phyloP scores from a whole-genome alignment of 768 basidiomycete species.

The Kwoniella sp. region DNA sequence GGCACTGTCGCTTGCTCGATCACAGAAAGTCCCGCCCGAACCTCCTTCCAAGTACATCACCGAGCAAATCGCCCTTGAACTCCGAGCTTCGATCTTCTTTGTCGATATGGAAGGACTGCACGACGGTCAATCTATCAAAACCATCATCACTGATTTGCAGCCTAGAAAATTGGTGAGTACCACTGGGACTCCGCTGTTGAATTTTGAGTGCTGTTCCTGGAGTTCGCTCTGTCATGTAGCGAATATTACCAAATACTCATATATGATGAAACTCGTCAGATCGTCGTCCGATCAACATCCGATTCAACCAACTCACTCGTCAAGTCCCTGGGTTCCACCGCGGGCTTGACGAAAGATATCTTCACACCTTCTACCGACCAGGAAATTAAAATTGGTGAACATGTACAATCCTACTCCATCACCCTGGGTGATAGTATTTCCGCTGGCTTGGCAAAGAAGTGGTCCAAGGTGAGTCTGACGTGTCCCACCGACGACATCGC shows the following conservation, averaged over 20 bases:
- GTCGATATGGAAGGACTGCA: slow-evolving; percentile 96
- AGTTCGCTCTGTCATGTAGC: no score
- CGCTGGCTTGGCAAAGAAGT: slow-evolving; percentile 67
- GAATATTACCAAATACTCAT: no score
- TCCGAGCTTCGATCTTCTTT: slow-evolving; percentile 83
- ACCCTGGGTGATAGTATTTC: slow-evolving; percentile 88
- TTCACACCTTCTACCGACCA: slow-evolving; percentile 76
- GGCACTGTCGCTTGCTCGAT: slow-evolving; percentile 5
- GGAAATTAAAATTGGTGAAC: slow-evolving; percentile 86
- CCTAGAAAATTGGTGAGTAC: slow-evolving; percentile 84
- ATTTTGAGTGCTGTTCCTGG: no score
- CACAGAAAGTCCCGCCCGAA: slow-evolving; percentile 73
- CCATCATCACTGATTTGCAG: slow-evolving; percentile 92
- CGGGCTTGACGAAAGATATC: slow-evolving; percentile 90
- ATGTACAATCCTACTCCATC: slow-evolving; percentile 91
- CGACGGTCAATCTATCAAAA: slow-evolving; percentile 94
- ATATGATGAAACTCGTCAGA: slow-evolving; percentile 62
- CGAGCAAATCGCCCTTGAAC: slow-evolving; percentile 71
- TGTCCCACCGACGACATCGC: no score
- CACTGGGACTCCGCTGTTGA: no score
- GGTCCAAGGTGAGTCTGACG: slow-evolving; percentile 70
- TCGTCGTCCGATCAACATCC: slow-evolving; percentile 78
- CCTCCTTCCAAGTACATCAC: slow-evolving; percentile 88
- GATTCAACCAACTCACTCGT: slow-evolving; percentile 72
- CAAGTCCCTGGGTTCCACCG: slow-evolving; percentile 76